Evolutionary conservation across 164 flowering plant species (phyloP).

Genomic region (Houttuynia cordata): DNA sequence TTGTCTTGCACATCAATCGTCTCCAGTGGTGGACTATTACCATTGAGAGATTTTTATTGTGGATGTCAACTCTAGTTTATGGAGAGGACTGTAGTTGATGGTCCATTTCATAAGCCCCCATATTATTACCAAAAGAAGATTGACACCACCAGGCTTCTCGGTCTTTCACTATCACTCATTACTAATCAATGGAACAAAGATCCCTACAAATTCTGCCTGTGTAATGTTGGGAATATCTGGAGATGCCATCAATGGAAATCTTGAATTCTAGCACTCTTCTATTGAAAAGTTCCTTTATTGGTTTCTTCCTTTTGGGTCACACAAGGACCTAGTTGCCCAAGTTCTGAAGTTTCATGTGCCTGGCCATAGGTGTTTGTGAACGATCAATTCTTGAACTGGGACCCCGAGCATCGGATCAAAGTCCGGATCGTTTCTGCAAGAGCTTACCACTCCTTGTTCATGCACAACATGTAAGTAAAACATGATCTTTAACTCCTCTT

Average conservation of each 20-base stretch:
- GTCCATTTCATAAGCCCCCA: background rate
- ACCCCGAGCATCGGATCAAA: conserved; percentile 81
- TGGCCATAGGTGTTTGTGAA: conserved; percentile 75
- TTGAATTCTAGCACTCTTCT: too few relatives aligned
- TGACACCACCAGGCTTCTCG: background rate
- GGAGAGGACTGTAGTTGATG: too few relatives aligned
- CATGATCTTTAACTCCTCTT: background rate
- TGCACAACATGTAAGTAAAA: conserved; percentile 95
- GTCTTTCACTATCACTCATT: background rate
- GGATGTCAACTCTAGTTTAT: too few relatives aligned
- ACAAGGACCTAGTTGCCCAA: too few relatives aligned
- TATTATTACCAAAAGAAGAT: background rate
- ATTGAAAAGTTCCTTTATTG: too few relatives aligned
- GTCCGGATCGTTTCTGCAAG: conserved; percentile 96
- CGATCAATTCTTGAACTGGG: conserved; percentile 98
- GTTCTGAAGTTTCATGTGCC: background rate
- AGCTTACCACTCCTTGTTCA: conserved; percentile 95
- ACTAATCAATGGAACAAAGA: background rate
- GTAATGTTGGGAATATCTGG: too few relatives aligned
- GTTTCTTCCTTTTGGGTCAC: too few relatives aligned
- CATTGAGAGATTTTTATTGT: too few relatives aligned
- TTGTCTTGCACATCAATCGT: too few relatives aligned
- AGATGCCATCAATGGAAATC: too few relatives aligned
- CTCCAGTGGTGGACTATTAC: too few relatives aligned
- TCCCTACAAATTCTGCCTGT: background rate